Evolutionary conservation across 331 rosid genomes (phyloP).

Genomic region (Rosa hybrid): DNA sequence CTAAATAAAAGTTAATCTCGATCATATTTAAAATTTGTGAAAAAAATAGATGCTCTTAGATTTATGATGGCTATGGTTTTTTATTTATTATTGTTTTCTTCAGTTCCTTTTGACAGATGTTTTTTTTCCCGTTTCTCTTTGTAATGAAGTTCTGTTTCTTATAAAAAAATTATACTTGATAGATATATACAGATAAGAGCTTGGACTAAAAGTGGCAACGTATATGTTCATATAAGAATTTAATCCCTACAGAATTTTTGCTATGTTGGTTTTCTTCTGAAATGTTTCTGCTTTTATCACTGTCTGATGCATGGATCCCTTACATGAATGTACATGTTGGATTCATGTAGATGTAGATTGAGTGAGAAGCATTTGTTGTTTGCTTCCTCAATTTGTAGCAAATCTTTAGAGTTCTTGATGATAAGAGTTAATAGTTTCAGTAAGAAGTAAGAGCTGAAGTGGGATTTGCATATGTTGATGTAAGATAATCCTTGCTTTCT

Average conservation of each 20-base stretch:
- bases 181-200: not conserved
- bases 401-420: not conserved
- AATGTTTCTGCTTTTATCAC: not conserved
- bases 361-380: too few relatives aligned
- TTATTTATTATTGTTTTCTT: not conserved
- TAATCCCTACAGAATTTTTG: not conserved
- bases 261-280: not conserved
- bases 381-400: not conserved
- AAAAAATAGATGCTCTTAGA: not conserved
- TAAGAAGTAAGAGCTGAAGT: not conserved
- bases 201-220: not conserved
- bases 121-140: not conserved
- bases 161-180: not conserved
- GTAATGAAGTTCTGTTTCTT: slow-evolving; percentile 5
- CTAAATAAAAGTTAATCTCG: not conserved
- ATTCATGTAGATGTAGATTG: too few relatives aligned
- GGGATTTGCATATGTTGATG: not conserved
- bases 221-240: not conserved
- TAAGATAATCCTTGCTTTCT: not conserved
- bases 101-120: not conserved
- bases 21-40: not conserved
- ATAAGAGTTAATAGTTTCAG: not conserved
- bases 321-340: not conserved
- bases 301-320: not conserved
- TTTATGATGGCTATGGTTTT: not conserved